phyloP scores from a whole-genome alignment of 345 rosid genomes.

The Alliaria petiolata region DNA sequence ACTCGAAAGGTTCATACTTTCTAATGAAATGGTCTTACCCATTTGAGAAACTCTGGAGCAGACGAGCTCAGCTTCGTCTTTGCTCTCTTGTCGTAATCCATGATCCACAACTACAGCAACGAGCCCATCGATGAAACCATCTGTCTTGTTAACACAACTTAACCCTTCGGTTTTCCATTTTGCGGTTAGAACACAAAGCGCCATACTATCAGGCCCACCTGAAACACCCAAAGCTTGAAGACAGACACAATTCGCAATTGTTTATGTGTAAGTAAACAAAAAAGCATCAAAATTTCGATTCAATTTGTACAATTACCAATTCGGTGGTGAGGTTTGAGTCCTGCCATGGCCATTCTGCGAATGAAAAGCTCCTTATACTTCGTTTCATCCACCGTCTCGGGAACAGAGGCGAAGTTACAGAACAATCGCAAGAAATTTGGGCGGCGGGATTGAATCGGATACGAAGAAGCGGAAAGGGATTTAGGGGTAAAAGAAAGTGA shows the following conservation, averaged over 20 bases:
- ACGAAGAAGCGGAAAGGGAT: conserved; percentile 25
- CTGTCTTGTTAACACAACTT: conserved; percentile 24
- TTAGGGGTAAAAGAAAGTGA: conserved; percentile 28
- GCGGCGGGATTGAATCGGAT: conserved; percentile 12
- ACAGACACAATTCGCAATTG: neutral
- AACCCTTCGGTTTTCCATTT: conserved; percentile 64
- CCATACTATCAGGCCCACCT: conserved; percentile 97
- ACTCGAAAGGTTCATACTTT: neutral
- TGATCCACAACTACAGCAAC: conserved; percentile 87
- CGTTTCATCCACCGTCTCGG: conserved; percentile 32
- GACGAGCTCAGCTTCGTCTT: conserved; percentile 65
- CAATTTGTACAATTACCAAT: conserved; percentile 47
- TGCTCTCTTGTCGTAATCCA: conserved; percentile 72
- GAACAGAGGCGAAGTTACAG: conserved; percentile 39
- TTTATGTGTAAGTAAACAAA: neutral
- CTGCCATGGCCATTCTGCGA: conserved; percentile 73
- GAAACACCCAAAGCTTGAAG: conserved; percentile 79
- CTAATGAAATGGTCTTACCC: conserved; percentile 41
- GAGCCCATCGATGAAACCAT: conserved; percentile 67
- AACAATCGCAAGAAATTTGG: conserved; percentile 36
- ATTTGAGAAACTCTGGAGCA: conserved; percentile 59
- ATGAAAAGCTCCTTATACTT: conserved; percentile 54
- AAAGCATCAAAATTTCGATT: neutral
- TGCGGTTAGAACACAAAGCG: conserved; percentile 75
- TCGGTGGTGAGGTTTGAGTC: conserved; percentile 79